Evolutionary conservation across 2,329 filamentous ascomycete species (phyloP).

Genomic region (Pseudogymnoascus sp.): DNA sequence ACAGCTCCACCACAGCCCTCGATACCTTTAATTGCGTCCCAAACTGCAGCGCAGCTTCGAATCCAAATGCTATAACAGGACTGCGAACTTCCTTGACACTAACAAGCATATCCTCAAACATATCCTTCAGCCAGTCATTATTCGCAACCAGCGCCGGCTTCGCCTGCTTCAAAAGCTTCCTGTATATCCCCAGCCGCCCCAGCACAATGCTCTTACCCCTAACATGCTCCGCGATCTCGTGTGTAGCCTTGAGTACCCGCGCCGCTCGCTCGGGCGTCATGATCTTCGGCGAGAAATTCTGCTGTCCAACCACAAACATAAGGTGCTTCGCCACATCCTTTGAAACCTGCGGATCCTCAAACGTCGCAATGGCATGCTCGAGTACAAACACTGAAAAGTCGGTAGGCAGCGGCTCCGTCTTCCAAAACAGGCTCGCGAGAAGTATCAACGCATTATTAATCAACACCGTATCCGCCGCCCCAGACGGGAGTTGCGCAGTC

Average conservation of each 20-base stretch:
- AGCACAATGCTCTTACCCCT: constrained; percentile 75
- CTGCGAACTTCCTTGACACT: constrained; percentile 66
- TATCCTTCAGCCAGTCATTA: constrained; percentile 70
- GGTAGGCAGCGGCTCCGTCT: constrained; percentile 60
- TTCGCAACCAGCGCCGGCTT: constrained; percentile 62
- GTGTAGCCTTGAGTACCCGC: constrained; percentile 61
- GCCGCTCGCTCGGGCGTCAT: constrained; percentile 66
- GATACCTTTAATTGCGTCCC: constrained; percentile 62
- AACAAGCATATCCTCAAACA: constrained; percentile 77
- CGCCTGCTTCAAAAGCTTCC: constrained; percentile 65
- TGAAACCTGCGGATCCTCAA: constrained; percentile 59
- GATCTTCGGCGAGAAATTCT: constrained; percentile 67
- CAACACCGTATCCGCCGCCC: constrained; percentile 58
- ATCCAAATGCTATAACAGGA: constrained; percentile 66
- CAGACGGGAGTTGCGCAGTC: constrained; percentile 48
- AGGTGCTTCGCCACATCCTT: constrained; percentile 75
- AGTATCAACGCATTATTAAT: constrained; percentile 71
- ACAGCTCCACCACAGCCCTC: constrained; percentile 57
- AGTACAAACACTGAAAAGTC: constrained; percentile 76
- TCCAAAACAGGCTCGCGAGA: constrained; percentile 67
- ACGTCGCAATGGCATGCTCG: constrained; percentile 67
- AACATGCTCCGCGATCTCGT: constrained; percentile 63
- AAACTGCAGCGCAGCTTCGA: constrained; percentile 60
- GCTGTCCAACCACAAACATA: constrained; percentile 71
- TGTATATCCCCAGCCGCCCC: constrained; percentile 71